These are phyloP conservation scores for Capsicum rhomboideum DNA, from an alignment of 257 asterid genomes.

Conservation along the genomic window DNA sequence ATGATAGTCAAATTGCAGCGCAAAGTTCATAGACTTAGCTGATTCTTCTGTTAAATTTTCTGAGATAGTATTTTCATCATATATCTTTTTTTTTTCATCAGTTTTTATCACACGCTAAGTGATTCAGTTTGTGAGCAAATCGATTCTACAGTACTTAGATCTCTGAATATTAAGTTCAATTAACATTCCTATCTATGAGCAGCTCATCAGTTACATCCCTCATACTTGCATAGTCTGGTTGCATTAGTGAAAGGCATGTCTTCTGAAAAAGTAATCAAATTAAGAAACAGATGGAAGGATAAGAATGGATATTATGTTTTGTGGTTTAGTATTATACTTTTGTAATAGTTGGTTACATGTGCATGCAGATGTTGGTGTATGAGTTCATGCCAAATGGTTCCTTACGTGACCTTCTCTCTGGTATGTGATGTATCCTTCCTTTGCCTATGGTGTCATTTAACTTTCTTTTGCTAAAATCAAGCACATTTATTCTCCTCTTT, in stretches of 20 bases:
- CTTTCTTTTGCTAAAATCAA: not conserved
- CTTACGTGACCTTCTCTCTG: not conserved
- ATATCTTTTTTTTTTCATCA: too few relatives aligned
- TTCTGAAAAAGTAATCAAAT: not conserved
- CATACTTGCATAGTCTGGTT: not conserved
- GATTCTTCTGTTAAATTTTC: not conserved
- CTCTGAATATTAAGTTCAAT: not conserved
- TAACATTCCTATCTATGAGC: not conserved
- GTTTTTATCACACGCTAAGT: not conserved
- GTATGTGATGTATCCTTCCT: not conserved
- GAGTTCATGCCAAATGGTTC: constrained; percentile 9
- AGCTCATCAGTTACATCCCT: not conserved
- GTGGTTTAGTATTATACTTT: not conserved
- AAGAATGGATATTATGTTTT: not conserved
- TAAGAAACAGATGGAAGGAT: not conserved
- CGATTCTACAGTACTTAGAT: not conserved
- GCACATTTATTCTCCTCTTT: not conserved
- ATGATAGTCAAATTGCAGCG: not conserved
- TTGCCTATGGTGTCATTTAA: not conserved
- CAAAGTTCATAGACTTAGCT: not conserved
- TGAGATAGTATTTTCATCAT: not conserved
- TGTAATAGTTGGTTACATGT: not conserved
- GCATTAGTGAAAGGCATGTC: not conserved
- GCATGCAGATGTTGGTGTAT: constrained; percentile 4
- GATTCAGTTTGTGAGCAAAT: not conserved